These are phyloP conservation scores for Tagetes erecta DNA, from an alignment of 129 eudicot genomes.

Conservation along the genomic window DNA sequence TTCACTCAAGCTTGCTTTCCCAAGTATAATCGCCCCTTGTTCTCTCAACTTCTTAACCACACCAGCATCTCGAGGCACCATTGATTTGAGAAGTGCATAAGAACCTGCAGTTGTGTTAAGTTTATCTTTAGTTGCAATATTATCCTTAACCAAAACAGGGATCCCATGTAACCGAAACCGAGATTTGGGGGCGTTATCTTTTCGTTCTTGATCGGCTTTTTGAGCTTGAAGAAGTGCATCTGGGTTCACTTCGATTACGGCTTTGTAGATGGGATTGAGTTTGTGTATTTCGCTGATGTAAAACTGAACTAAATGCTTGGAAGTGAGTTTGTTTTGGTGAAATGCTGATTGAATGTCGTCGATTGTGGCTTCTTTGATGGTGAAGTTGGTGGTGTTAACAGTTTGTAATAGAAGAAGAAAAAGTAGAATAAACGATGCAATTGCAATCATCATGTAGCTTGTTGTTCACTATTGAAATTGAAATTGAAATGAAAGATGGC, in stretches of 20 bases:
- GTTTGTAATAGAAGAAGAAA: constrained; percentile 8
- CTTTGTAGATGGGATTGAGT: constrained; percentile 49
- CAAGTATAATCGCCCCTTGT: constrained; percentile 54
- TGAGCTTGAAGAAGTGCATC: constrained; percentile 50
- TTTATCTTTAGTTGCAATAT: constrained; percentile 65
- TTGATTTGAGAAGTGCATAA: constrained; percentile 53
- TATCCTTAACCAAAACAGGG: constrained; percentile 62
- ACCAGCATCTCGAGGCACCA: constrained; percentile 55
- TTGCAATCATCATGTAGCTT: too few relatives aligned
- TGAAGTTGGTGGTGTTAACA: constrained; percentile 12
- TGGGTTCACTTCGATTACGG: constrained; percentile 68
- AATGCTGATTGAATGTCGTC: constrained; percentile 48
- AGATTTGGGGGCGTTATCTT: constrained; percentile 12
- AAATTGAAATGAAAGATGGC: too few relatives aligned
- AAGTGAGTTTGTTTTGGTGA: constrained; percentile 52
- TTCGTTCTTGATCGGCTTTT: constrained; percentile 50
- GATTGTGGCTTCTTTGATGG: constrained; percentile 45
- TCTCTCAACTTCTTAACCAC: constrained; percentile 59
- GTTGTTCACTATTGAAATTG: too few relatives aligned
- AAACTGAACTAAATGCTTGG: constrained; percentile 45
- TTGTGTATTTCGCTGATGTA: constrained; percentile 45
- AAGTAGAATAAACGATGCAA: too few relatives aligned
- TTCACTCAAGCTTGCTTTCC: constrained; percentile 65
- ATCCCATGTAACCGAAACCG: constrained; percentile 45
- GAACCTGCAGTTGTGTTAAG: constrained; percentile 65